phyloP scores from a whole-genome alignment of 495 filamentous ascomycete species.

The Aspergillus panamensis region DNA sequence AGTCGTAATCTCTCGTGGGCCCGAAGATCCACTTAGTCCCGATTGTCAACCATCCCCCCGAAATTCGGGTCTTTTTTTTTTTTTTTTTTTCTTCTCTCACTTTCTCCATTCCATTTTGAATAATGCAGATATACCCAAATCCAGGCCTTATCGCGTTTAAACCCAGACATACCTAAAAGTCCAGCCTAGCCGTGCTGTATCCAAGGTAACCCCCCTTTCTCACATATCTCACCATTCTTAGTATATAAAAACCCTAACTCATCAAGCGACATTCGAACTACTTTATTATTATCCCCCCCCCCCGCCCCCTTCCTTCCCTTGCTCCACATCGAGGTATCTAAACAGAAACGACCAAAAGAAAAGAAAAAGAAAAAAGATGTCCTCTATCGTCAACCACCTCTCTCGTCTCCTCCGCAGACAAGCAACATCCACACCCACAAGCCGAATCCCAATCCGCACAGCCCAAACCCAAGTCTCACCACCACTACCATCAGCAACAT shows the following conservation, averaged over 20 bases:
- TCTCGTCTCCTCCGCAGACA: conserved; percentile 8
- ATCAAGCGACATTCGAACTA: background rate
- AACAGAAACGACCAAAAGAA: background rate
- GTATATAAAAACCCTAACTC: background rate
- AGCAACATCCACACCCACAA: background rate
- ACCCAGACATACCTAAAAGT: background rate
- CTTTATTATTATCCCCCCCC: no score
- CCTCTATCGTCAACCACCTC: background rate
- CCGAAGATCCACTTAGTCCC: background rate
- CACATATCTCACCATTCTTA: background rate
- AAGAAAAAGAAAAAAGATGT: background rate
- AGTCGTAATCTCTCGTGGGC: background rate
- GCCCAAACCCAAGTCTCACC: conserved; percentile 16
- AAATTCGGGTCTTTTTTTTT: background rate
- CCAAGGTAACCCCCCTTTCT: background rate
- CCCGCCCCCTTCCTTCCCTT: no score
- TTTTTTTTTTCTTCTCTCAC: background rate
- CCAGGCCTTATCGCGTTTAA: background rate
- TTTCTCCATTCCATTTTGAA: background rate
- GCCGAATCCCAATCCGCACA: conserved; percentile 9
- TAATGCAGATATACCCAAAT: background rate
- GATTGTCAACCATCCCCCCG: background rate
- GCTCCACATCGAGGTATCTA: background rate
- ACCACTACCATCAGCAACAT: conserved; percentile 1
- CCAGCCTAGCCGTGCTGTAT: background rate